Percentiles rank a stretch among this genome's conserved stretches.
phyloP scores from a whole-genome alignment of 352 stramenopile species.

The Phytophthora melonis region DNA sequence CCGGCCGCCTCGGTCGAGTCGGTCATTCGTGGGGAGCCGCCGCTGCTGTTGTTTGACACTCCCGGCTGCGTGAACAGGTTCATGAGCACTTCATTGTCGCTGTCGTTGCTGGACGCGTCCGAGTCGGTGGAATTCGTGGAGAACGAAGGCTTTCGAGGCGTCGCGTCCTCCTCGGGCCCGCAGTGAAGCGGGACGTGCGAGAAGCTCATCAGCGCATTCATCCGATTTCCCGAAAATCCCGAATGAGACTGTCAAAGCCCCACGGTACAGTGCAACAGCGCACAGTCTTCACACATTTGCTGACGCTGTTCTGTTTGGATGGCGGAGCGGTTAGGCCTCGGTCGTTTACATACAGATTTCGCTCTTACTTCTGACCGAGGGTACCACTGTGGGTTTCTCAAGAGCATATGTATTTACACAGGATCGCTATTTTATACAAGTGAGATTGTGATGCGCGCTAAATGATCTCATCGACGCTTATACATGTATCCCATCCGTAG shows the following conservation, averaged over 20 bases:
- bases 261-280: background rate
- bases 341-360: too few species aligned
- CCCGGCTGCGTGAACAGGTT: background rate
- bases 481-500: too few species aligned
- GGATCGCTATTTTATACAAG: too few species aligned
- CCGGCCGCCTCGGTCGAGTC: background rate
- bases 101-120: background rate
- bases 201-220: background rate
- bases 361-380: too few species aligned
- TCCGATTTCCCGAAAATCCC: background rate
- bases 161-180: background rate
- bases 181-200: background rate
- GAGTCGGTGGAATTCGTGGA: background rate
- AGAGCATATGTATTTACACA: too few species aligned
- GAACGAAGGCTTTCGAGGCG: background rate
- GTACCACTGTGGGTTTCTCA: too few species aligned
- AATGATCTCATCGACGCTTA: too few species aligned
- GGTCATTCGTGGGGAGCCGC: background rate
- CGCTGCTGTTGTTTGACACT: background rate
- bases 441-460: too few species aligned
- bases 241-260: background rate
- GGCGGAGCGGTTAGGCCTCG: background rate
- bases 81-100: background rate
- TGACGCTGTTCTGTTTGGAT: background rate
- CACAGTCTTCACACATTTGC: background rate